These are phyloP conservation scores for Pseudonectria foliicola DNA, from an alignment of 2,329 filamentous ascomycete genomes.

Conservation along the genomic window DNA sequence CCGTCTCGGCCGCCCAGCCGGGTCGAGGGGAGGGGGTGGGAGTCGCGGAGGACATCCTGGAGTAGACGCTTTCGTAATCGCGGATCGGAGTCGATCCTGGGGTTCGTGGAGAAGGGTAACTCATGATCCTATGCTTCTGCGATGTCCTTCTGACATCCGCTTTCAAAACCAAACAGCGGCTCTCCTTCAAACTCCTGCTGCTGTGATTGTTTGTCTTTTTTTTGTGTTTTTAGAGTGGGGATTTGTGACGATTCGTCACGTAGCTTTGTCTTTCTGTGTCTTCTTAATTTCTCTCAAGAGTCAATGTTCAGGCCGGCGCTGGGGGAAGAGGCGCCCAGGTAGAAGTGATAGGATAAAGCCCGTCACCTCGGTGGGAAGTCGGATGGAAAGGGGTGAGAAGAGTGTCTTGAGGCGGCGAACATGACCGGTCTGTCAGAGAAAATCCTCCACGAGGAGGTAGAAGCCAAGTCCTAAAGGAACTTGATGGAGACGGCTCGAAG, in stretches of 20 bases:
- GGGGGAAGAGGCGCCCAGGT: slow-evolving; percentile 34
- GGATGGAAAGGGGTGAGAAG: slow-evolving; percentile 49
- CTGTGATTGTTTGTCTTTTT: slow-evolving; percentile 9
- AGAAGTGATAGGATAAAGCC: slow-evolving; percentile 39
- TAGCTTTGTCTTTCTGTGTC: slow-evolving; percentile 5
- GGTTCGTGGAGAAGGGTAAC: slow-evolving; percentile 33
- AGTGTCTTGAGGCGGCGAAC: slow-evolving; percentile 49
- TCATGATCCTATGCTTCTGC: slow-evolving; percentile 33
- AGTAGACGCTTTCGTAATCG: slow-evolving; percentile 42
- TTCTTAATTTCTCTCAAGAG: slow-evolving; percentile 7
- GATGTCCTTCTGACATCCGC: slow-evolving; percentile 27
- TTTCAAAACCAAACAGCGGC: slow-evolving; percentile 15
- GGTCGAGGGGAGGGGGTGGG: slow-evolving; percentile 51
- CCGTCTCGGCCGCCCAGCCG: slow-evolving; percentile 40
- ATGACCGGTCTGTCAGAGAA: slow-evolving; percentile 36
- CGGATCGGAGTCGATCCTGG: slow-evolving; percentile 41
- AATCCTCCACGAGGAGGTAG: slow-evolving; percentile 25
- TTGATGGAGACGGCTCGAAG: slow-evolving; percentile 20
- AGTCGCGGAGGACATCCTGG: slow-evolving; percentile 46
- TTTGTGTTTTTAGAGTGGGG: slow-evolving; percentile 7
- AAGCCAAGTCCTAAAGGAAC: slow-evolving; percentile 24
- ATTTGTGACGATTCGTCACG: slow-evolving; percentile 12
- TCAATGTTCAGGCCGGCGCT: slow-evolving; percentile 16
- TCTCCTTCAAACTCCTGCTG: slow-evolving; percentile 22
- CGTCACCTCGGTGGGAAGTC: slow-evolving; percentile 57